phyloP scores from a whole-genome alignment of 805 yeast genomes.

The Suhomyces xylopsoci region DNA sequence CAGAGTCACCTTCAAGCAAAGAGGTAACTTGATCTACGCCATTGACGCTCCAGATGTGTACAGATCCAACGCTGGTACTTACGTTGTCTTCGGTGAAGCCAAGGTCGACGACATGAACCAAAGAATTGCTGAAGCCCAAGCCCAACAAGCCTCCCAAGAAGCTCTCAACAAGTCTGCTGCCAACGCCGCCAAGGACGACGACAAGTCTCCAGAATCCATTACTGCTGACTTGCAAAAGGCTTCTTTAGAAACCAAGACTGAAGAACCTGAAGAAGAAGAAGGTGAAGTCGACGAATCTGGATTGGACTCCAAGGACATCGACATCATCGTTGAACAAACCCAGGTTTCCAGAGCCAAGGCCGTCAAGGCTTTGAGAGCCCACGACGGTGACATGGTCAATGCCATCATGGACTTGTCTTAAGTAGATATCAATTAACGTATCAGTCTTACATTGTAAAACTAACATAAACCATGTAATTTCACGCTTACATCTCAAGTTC shows the following conservation, averaged over 20 bases:
- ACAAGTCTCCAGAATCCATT: constrained; percentile 73
- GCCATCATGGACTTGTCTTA: constrained; percentile 82
- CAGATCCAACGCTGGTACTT: constrained; percentile 91
- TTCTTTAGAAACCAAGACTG: constrained; percentile 45
- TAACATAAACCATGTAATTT: background rate
- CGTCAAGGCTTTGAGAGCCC: constrained; percentile 80
- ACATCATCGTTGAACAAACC: constrained; percentile 87
- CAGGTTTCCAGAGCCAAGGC: constrained; percentile 88
- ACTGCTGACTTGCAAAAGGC: constrained; percentile 79
- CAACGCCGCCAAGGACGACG: constrained; percentile 34
- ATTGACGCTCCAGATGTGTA: constrained; percentile 92
- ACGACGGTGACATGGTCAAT: constrained; percentile 92
- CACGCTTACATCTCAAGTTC: too few species aligned
- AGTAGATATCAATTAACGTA: background rate
- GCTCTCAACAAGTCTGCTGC: constrained; percentile 46
- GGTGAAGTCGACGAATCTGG: constrained; percentile 85
- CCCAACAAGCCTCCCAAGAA: constrained; percentile 61
- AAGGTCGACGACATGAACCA: constrained; percentile 91
- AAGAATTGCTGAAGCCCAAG: constrained; percentile 80
- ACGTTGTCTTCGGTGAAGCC: constrained; percentile 97
- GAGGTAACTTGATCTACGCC: constrained; percentile 87
- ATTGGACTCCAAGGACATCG: constrained; percentile 75
- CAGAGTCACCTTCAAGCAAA: constrained; percentile 93
- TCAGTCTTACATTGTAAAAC: background rate
- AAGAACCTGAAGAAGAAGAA: constrained; percentile 58